Percentiles rank a stretch among this genome's conserved stretches.
Evolutionary conservation across 2,329 filamentous ascomycete genomes (phyloP).

Genomic region (Pseudodiploospora longispora): DNA sequence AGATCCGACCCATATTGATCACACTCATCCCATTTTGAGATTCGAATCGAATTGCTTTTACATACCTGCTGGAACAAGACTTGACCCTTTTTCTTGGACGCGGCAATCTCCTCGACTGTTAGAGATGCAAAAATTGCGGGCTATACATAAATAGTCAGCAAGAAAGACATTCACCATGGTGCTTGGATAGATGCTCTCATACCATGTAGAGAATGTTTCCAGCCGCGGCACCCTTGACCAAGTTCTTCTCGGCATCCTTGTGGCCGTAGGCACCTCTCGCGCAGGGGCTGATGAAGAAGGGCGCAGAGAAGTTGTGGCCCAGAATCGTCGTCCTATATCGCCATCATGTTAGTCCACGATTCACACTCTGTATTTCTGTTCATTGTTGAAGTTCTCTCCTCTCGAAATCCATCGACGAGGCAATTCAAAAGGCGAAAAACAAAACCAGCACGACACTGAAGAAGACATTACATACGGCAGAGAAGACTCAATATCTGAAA

Average conservation of each 20-base stretch:
- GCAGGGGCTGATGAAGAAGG: conserved; percentile 47
- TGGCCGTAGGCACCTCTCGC: conserved; percentile 38
- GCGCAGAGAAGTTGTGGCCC: conserved; percentile 44
- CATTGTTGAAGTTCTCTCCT: background rate
- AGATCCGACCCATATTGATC: no score
- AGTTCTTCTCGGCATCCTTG: conserved; percentile 37
- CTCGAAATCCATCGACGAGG: no score
- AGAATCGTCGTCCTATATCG: conserved; percentile 37
- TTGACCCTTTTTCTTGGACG: conserved; percentile 27
- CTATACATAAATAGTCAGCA: conserved; percentile 10
- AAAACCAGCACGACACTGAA: background rate
- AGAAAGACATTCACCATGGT: background rate
- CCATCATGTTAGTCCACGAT: conserved; percentile 3
- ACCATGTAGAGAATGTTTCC: conserved; percentile 43
- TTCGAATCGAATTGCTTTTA: background rate
- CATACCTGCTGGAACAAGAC: conserved; percentile 30
- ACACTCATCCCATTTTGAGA: no score
- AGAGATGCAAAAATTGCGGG: conserved; percentile 25
- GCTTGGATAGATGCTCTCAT: background rate
- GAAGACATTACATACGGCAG: conserved; percentile 18
- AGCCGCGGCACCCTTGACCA: conserved; percentile 40
- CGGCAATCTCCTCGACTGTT: conserved; percentile 29
- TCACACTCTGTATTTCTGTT: no score
- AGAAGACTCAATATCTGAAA: conserved; percentile 33
- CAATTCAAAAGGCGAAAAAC: no score